phyloP scores from a whole-genome alignment of 139 green algal genomes.

The Haematococcus lacustris region DNA sequence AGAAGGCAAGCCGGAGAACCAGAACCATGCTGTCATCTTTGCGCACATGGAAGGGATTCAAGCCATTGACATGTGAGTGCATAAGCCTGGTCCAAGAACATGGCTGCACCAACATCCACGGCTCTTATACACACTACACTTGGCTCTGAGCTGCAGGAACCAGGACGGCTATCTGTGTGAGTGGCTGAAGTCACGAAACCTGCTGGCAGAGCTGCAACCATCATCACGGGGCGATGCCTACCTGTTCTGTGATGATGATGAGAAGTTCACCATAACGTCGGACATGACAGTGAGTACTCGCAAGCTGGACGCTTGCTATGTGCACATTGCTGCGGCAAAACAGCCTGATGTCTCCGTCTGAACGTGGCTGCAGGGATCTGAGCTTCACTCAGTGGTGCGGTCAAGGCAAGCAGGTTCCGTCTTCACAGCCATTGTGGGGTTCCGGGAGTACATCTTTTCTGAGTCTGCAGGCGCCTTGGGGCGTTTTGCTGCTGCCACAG shows the following conservation, averaged over 20 bases:
- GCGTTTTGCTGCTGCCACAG: slow-evolving; percentile 67
- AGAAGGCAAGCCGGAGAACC: slow-evolving; percentile 89
- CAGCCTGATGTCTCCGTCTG: too few relatives aligned
- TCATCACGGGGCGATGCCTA: slow-evolving; percentile 16
- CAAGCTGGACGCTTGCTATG: too few relatives aligned
- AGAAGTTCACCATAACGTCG: slow-evolving; percentile 14
- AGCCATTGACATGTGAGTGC: slow-evolving; percentile 5
- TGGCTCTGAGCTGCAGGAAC: too few relatives aligned
- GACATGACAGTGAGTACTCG: not conserved
- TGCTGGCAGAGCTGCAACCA: slow-evolving; percentile 37
- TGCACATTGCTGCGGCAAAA: too few relatives aligned
- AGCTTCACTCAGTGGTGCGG: slow-evolving; percentile 8
- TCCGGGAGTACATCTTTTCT: slow-evolving; percentile 43
- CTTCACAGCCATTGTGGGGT: slow-evolving; percentile 29
- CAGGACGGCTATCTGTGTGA: slow-evolving; percentile 83
- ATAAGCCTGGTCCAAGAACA: too few relatives aligned
- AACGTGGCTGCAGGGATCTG: too few relatives aligned
- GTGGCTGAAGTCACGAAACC: slow-evolving; percentile 64
- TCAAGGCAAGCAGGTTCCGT: not conserved
- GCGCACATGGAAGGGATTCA: slow-evolving; percentile 42
- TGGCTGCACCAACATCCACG: not conserved
- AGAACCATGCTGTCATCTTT: slow-evolving; percentile 84
- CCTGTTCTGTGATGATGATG: slow-evolving; percentile 20
- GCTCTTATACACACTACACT: not conserved
- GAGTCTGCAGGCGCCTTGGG: slow-evolving; percentile 51